phyloP scores from a whole-genome alignment of 2,329 filamentous ascomycete genomes.

The Phaeosphaeriaceae sp. region DNA sequence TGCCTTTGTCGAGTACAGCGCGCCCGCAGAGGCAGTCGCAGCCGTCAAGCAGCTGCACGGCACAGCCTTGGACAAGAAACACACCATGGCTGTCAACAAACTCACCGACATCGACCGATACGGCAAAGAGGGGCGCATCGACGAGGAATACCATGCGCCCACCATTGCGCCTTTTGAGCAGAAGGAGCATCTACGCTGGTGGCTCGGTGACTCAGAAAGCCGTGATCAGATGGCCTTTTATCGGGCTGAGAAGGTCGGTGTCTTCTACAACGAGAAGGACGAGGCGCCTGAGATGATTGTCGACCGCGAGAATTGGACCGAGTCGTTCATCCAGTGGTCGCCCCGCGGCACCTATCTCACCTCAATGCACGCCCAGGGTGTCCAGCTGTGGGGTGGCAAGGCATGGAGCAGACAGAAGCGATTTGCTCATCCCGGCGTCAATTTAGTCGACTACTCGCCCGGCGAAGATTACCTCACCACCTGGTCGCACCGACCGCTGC shows the following conservation, averaged over 20 bases:
- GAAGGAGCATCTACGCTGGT: slow-evolving; percentile 94
- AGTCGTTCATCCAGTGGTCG: slow-evolving; percentile 98
- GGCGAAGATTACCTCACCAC: slow-evolving; percentile 92
- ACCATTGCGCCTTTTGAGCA: slow-evolving; percentile 84
- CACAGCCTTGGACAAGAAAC: slow-evolving; percentile 92
- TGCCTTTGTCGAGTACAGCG: slow-evolving; percentile 96
- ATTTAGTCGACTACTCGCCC: slow-evolving; percentile 95
- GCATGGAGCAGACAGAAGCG: slow-evolving; percentile 90
- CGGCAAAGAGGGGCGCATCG: slow-evolving; percentile 89
- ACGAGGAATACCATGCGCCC: slow-evolving; percentile 87
- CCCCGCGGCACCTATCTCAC: slow-evolving; percentile 92
- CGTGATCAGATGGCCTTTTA: slow-evolving; percentile 97
- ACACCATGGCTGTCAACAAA: slow-evolving; percentile 96
- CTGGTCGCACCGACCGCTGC: slow-evolving; percentile 94
- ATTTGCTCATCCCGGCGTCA: slow-evolving; percentile 94
- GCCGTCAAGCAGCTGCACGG: slow-evolving; percentile 88
- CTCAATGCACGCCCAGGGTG: slow-evolving; percentile 93
- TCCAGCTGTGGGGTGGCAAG: slow-evolving; percentile 93
- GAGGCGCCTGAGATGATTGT: slow-evolving; percentile 87
- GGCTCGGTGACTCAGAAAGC: slow-evolving; percentile 85
- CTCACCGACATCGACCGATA: slow-evolving; percentile 97
- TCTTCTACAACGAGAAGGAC: slow-evolving; percentile 99
- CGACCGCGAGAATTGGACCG: slow-evolving; percentile 95
- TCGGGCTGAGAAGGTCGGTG: slow-evolving; percentile 86
- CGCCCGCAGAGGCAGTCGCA: slow-evolving; percentile 84